phyloP scores from a whole-genome alignment of 106 monocot genomes.

The Posidonia australis region DNA sequence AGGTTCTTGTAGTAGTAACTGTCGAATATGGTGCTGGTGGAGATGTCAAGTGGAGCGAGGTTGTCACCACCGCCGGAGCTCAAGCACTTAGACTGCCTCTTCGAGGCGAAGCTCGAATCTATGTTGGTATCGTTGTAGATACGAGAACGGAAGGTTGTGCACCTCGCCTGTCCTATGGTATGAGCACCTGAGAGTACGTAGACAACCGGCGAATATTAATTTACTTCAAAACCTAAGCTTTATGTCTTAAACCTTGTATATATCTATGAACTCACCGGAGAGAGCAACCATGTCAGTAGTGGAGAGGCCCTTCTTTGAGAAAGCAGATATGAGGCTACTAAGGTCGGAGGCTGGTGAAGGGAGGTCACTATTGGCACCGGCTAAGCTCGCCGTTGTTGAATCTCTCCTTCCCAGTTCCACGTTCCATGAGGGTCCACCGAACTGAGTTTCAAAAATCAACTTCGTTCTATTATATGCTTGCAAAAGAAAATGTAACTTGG shows the following conservation, averaged over 20 bases:
- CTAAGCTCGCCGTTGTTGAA: conserved; percentile 5
- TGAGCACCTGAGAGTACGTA: too few species aligned
- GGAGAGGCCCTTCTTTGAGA: conserved; percentile 3
- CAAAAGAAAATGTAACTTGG: too few species aligned
- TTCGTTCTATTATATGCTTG: too few species aligned
- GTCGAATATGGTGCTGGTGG: conserved; percentile 1
- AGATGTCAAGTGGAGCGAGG: conserved; percentile 3
- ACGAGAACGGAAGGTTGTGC: not conserved
- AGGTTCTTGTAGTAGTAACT: conserved; percentile 12
- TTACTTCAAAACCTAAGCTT: too few species aligned
- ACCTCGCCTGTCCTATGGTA: conserved; percentile 7
- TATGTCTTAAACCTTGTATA: too few species aligned
- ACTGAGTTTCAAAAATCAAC: too few species aligned
- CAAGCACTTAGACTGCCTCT: not conserved
- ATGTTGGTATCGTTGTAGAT: conserved; percentile 16
- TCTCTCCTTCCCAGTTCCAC: conserved; percentile 3
- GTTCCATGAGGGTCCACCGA: conserved; percentile 7
- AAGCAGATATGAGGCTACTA: not conserved
- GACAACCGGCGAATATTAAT: too few species aligned
- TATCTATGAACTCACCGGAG: too few species aligned
- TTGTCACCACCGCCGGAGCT: conserved; percentile 5
- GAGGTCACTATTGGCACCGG: not conserved
- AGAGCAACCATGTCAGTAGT: conserved; percentile 5
- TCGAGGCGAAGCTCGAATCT: conserved; percentile 6
- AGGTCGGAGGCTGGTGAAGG: conserved; percentile 3